These are phyloP conservation scores for Beauveria sp. DNA, from an alignment of 2,329 filamentous ascomycete genomes.

Conservation along the genomic window DNA sequence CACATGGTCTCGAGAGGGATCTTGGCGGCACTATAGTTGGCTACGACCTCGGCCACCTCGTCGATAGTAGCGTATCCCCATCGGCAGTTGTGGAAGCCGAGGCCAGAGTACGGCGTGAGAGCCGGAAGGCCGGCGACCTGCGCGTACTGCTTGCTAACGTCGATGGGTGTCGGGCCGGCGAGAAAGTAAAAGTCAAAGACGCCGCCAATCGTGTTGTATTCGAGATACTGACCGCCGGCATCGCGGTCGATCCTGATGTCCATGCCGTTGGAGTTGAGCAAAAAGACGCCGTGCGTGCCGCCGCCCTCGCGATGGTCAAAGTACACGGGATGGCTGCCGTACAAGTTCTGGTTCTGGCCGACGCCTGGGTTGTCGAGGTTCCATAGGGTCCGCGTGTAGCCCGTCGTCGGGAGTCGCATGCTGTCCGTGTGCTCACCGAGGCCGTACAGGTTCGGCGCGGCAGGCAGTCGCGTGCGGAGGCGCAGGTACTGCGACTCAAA, in stretches of 20 bases:
- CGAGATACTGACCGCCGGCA: slow-evolving; percentile 56
- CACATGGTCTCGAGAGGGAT: slow-evolving; percentile 54
- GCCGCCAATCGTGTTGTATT: slow-evolving; percentile 75
- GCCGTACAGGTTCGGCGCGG: slow-evolving; percentile 63
- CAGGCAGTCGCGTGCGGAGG: slow-evolving; percentile 58
- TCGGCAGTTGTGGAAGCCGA: slow-evolving; percentile 72
- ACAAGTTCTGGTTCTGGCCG: slow-evolving; percentile 59
- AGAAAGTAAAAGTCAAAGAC: slow-evolving; percentile 75
- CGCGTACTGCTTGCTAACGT: slow-evolving; percentile 66
- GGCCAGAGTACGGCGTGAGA: slow-evolving; percentile 74
- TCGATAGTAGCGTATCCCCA: slow-evolving; percentile 72
- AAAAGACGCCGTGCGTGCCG: slow-evolving; percentile 66
- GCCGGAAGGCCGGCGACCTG: slow-evolving; percentile 60
- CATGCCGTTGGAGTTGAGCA: slow-evolving; percentile 69
- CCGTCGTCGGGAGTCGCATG: slow-evolving; percentile 55
- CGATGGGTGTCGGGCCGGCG: slow-evolving; percentile 59
- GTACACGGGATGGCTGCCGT: slow-evolving; percentile 72
- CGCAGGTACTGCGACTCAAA: slow-evolving; percentile 70
- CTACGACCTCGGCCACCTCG: slow-evolving; percentile 55
- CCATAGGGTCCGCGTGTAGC: slow-evolving; percentile 57
- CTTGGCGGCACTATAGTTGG: slow-evolving; percentile 56
- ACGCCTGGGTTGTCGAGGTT: slow-evolving; percentile 59
- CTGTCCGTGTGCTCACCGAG: slow-evolving; percentile 67
- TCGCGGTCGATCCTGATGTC: slow-evolving; percentile 64
- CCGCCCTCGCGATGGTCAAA: slow-evolving; percentile 44